Evolutionary conservation across 257 asterid species (phyloP).

Genomic region (Solanum gandarillasii): DNA sequence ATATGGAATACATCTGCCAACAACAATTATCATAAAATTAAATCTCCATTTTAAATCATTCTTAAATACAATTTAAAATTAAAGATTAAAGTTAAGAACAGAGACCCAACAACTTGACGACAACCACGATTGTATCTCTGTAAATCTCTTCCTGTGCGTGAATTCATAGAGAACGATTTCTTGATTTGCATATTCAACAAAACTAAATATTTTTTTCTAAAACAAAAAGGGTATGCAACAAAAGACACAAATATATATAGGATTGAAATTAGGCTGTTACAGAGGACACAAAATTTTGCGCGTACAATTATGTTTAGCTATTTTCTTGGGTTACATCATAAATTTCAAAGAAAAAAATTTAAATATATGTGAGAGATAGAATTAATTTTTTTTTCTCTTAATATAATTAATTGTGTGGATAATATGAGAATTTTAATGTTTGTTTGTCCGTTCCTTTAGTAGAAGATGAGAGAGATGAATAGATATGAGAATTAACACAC

Average conservation of each 20-base stretch:
- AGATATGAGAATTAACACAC: neutral
- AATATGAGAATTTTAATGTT: neutral
- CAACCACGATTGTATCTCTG: conserved; percentile 60
- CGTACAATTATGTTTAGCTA: neutral
- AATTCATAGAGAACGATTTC: conserved; percentile 30
- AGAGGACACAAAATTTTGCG: neutral
- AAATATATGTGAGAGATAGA: neutral
- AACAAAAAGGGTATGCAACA: neutral
- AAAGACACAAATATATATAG: neutral
- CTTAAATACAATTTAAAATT: neutral
- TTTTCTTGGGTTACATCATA: neutral
- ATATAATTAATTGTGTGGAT: neutral
- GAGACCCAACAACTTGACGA: conserved; percentile 79
- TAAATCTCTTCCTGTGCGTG: conserved; percentile 66
- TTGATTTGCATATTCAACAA: conserved; percentile 44
- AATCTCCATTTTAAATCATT: neutral
- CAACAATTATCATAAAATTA: neutral
- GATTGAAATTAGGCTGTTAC: neutral
- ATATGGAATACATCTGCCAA: conserved; percentile 76
- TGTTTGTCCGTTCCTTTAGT: neutral
- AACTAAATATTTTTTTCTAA: neutral
- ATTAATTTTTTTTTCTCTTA: no score
- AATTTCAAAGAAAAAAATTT: neutral
- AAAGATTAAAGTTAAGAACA: neutral
- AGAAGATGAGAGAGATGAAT: neutral